phyloP scores from a whole-genome alignment of 208 protist genomes.

The Acanthamoeba lenticulata region DNA sequence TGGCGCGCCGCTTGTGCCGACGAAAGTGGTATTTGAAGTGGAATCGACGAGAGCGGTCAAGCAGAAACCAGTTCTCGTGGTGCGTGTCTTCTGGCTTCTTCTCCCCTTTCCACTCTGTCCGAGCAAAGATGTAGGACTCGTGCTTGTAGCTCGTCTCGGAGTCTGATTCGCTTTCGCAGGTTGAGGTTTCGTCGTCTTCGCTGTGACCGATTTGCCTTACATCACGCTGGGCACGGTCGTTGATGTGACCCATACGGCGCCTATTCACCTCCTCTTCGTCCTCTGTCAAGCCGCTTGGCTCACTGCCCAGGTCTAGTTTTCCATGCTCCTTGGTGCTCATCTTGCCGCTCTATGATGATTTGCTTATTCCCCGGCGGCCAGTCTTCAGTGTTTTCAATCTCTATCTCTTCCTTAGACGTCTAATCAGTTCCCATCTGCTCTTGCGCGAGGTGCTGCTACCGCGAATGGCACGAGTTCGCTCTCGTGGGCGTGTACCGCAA shows the following conservation, averaged over 20 bases:
- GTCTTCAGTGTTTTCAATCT: background rate
- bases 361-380: background rate
- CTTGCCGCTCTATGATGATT: background rate
- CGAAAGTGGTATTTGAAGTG: background rate
- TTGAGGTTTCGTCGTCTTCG: background rate
- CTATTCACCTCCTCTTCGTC: background rate
- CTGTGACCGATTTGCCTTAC: too few relatives aligned
- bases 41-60: background rate
- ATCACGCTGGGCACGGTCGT: background rate
- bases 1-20: background rate
- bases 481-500: too few relatives aligned
- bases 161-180: background rate
- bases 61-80: background rate
- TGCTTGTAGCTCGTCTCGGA: background rate
- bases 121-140: background rate
- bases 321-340: background rate
- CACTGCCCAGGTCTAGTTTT: too few relatives aligned
- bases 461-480: too few relatives aligned
- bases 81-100: background rate
- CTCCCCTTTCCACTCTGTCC: background rate
- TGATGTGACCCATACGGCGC: too few relatives aligned
- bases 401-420: too few relatives aligned
- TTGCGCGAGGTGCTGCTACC: too few relatives aligned
- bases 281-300: too few relatives aligned
- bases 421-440: too few relatives aligned